A percentile compares a stretch with the other conserved stretches of the same genome.
These are phyloP conservation scores for Penicillium egyptiacum DNA, from an alignment of 495 filamentous ascomycete genomes.

Conservation along the genomic window DNA sequence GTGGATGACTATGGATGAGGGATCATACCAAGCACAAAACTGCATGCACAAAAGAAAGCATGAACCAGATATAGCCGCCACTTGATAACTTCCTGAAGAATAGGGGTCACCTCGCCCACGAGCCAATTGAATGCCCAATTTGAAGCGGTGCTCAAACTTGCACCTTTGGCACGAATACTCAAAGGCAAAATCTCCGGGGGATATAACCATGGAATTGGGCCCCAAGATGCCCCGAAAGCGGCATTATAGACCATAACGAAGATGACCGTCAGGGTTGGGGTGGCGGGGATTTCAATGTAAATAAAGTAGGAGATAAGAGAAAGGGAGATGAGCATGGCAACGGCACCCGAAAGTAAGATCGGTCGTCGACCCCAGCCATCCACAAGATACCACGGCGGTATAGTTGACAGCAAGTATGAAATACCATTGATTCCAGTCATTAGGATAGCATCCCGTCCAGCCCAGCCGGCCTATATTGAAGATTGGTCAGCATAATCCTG, in stretches of 20 bases:
- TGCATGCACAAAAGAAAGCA: slow-evolving; percentile 94
- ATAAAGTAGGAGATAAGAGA: slow-evolving; percentile 94
- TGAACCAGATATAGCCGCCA: slow-evolving; percentile 95
- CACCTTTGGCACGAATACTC: slow-evolving; percentile 96
- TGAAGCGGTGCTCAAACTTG: slow-evolving; percentile 90
- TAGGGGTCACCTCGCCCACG: slow-evolving; percentile 89
- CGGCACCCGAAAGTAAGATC: slow-evolving; percentile 86
- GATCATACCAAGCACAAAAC: slow-evolving; percentile 90
- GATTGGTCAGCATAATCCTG: not conserved
- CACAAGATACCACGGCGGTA: slow-evolving; percentile 97
- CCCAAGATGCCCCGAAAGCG: slow-evolving; percentile 98
- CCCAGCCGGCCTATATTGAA: slow-evolving; percentile 68
- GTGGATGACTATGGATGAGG: not conserved
- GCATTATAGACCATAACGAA: slow-evolving; percentile 99
- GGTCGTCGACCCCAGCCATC: slow-evolving; percentile 88
- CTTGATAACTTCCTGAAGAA: slow-evolving; percentile 83
- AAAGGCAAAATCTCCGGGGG: slow-evolving; percentile 95
- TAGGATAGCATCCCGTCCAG: slow-evolving; percentile 82
- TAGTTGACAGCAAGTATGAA: slow-evolving; percentile 83
- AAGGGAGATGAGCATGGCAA: slow-evolving; percentile 89
- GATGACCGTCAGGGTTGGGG: slow-evolving; percentile 81
- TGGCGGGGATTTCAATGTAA: slow-evolving; percentile 74
- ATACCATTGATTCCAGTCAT: slow-evolving; percentile 98
- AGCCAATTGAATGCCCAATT: slow-evolving; percentile 99
- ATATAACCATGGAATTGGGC: slow-evolving; percentile 96